Base-by-base conservation (phyloP, 2,329 filamentous ascomycete genomes). In the Pseudogymnoascus destructans region DNA sequence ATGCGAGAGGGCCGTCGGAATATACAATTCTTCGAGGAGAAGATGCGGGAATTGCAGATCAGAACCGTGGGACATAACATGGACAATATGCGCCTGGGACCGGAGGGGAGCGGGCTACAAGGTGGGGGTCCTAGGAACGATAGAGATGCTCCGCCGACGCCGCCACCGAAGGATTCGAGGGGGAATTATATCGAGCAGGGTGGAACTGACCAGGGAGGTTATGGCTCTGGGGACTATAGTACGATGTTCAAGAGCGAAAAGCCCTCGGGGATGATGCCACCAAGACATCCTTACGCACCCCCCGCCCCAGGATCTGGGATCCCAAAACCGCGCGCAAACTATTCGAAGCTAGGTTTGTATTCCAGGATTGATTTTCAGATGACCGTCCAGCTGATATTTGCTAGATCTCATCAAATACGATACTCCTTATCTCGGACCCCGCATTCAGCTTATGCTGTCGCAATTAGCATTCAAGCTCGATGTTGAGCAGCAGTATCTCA, bases 381-480 rank as follows among this genome's bases (percentile, higher is more conserved):
- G 35, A 57, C 21, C 62, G 64, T 52, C 19, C 25, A 58, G 63
- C 60, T 58, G 19, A 61, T 61, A 59, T 21, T n/a, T 21, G 49
- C 15, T 19, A 96, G 93, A 98, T 73, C 77, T 98, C 63, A 96
- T 98, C 75, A 97, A 97, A 82, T 95, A 95, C 74, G 93, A 98
- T 70, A 96, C 91, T 30, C 87, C 88, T 15, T 89, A 96, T 71
- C 84, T 98, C 62, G 93, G 93, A 32, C 92, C 93, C 61, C 90
- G 95, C 65, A 98, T 98, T 68, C 93, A 98, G 75, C 87, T 97
- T 68, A 98, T 98, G 93, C 77, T 98, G 68, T 95, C 93, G 54
- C 93, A 98, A 72, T 85, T 98, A 63, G 90, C 97, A 73, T 98
- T 98, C 77, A 98, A 98, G 75, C 80, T 98, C 61, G 95, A 93